Evolutionary conservation across 179 eudicot species (phyloP), one percentile per base, ranked within the genome.

Genomic region (Vitellaria paradoxa): DNA sequence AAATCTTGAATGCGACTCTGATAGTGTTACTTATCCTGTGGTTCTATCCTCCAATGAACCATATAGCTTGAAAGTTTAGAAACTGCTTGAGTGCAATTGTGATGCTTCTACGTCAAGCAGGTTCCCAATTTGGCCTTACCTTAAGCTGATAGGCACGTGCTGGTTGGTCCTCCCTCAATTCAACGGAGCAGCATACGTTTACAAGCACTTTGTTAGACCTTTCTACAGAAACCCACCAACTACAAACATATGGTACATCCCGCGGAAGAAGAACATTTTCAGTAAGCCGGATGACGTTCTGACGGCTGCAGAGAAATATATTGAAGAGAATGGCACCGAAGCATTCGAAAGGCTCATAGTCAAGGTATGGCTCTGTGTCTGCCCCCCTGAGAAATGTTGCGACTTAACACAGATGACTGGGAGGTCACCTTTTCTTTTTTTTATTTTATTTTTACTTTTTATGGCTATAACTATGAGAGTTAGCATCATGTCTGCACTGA

Each of bases 161-260:
- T 91, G 96, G 97, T 64, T 92, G 75, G 93, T 92, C n/a, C 77
- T 92, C 59, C 97, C 97, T 6, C 84, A 92, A 14, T 91, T 91
- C 86, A 92, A 92, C 30, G 97, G 97, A 40, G 97, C 96, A 72
- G 86, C 91, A 3, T 86, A 91, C 70, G 88, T 91, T 26, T 92
- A 92, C 65, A 81, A 76, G 75, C 81, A 86, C 68, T 92, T 89
- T 80, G 86, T 92, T 15, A 87, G 96, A 72, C 97, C 96, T 0
- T 91, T 88, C 76, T 91, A 89, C 81, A 78, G 81, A 63, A 85
- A 89, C 80, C 92, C 79, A 65, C 90, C 12, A 61, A 74, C 81
- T 12, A 23, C 79, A 12, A 82, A 88, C 3, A 85, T 92, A 21
- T 91, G 93, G 95, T 89, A 89, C 55, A 75, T 88, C 26, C 92